Conservation (phyloP, 1,284 basidiomycete genomes). For the Pseudozyma sp. region DNA sequence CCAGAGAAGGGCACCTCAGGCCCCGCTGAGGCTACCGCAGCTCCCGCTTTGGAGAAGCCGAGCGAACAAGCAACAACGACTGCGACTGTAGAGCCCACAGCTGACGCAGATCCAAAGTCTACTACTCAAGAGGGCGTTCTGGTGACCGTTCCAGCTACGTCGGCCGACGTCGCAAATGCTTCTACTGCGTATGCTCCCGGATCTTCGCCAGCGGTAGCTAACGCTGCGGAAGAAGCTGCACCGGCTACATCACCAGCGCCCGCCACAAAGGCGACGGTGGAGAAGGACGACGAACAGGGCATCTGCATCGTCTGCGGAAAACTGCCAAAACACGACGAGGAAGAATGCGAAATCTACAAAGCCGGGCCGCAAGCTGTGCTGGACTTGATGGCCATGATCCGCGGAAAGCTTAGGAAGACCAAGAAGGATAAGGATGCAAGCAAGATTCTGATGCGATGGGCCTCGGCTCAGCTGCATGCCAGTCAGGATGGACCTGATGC, state of each 20-base stretch:
- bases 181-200: too few relatives aligned
- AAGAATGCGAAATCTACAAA: conserved; percentile 25
- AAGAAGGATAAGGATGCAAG: conserved; percentile 27
- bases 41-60: too few relatives aligned
- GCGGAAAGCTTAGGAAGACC: conserved; percentile 22
- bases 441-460: conserved; percentile 15
- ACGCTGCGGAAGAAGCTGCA: background rate
- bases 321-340: conserved; percentile 16
- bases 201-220: background rate
- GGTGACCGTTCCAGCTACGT: too few relatives aligned
- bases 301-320: conserved; percentile 26
- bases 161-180: too few relatives aligned
- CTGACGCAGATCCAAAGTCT: too few relatives aligned
- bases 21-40: background rate
- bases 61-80: too few relatives aligned
- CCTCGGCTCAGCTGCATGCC: conserved; percentile 17
- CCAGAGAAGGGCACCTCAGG: background rate
- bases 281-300: background rate
- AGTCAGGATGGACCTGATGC: conserved; percentile 1
- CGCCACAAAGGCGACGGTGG: conserved; percentile 8
- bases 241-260: conserved; percentile 3
- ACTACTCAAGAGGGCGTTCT: too few relatives aligned
- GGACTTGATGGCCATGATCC: conserved; percentile 23
- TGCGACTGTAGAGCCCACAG: too few relatives aligned
- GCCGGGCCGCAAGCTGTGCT: conserved; percentile 32